Evolutionary conservation across 352 stramenopile genomes (phyloP).

Genomic region (Globisporangium cylindrosporum): DNA sequence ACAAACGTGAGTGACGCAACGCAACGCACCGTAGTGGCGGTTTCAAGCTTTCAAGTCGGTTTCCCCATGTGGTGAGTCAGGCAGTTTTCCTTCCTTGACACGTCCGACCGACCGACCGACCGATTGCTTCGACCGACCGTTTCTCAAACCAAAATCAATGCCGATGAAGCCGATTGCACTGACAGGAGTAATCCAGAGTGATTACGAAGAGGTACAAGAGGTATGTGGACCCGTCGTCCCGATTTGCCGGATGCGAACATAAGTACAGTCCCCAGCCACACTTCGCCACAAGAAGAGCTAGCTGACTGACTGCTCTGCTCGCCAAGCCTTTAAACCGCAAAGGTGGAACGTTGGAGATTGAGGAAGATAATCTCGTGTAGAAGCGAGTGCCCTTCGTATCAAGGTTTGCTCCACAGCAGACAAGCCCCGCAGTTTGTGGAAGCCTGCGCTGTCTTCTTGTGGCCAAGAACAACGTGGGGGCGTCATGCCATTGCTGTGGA

Average conservation of each 20-base stretch:
- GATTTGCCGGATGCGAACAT: not conserved
- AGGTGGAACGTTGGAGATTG: not conserved
- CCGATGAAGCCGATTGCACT: not conserved
- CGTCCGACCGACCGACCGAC: not conserved
- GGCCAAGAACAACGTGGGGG: not conserved
- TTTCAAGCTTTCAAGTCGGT: conserved; percentile 11
- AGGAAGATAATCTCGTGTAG: not conserved
- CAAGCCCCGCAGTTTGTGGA: not conserved
- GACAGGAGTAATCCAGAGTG: not conserved
- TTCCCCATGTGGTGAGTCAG: not conserved
- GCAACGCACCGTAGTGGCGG: not conserved
- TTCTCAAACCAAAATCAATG: not conserved
- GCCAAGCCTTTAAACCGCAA: not conserved
- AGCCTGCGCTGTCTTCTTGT: not conserved
- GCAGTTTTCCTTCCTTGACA: not conserved
- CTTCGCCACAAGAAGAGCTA: not conserved
- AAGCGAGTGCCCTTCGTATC: not conserved
- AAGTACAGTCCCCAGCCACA: not conserved
- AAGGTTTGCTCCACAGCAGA: not conserved
- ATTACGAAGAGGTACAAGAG: not conserved
- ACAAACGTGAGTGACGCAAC: not conserved
- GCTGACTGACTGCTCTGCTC: too few relatives aligned
- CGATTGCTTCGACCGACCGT: not conserved
- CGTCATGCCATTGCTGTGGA: not conserved
- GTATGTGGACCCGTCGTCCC: not conserved